Conservation (phyloP, 1,284 basidiomycete species). For the Acaromyces ingoldii region DNA sequence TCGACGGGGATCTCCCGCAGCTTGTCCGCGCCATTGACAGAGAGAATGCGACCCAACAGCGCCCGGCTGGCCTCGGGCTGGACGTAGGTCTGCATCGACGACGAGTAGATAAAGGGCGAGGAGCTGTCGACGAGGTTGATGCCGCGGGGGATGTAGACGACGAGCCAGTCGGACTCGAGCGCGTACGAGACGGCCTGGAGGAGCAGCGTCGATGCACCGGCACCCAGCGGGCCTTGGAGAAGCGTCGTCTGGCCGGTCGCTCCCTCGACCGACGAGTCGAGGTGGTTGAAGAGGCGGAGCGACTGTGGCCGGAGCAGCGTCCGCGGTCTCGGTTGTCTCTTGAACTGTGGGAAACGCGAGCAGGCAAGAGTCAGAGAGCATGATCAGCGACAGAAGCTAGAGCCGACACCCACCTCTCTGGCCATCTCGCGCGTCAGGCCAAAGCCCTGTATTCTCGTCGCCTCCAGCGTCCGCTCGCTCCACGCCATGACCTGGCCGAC, state of each 20-base stretch:
- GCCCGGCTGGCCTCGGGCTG: conserved; percentile 60
- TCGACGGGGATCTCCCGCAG: conserved; percentile 13
- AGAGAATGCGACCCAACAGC: conserved; percentile 49
- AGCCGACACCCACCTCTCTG: background rate
- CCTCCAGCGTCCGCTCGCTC: conserved; percentile 22
- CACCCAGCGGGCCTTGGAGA: conserved; percentile 62
- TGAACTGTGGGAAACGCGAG: conserved; percentile 11
- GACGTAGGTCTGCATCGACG: conserved; percentile 69
- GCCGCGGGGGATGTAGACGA: conserved; percentile 81
- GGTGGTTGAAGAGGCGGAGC: conserved; percentile 30
- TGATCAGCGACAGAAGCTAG: background rate
- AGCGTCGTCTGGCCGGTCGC: conserved; percentile 13
- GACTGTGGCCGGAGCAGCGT: conserved; percentile 33
- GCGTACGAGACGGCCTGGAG: conserved; percentile 76
- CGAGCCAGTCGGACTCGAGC: conserved; percentile 68
- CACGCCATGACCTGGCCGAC: conserved; percentile 30
- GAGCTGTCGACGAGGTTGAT: conserved; percentile 73
- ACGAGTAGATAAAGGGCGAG: conserved; percentile 69
- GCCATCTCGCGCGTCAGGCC: conserved; percentile 31
- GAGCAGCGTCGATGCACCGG: conserved; percentile 77
- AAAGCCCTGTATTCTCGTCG: conserved; percentile 33
- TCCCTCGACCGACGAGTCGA: conserved; percentile 22
- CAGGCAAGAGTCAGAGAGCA: background rate
- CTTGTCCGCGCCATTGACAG: conserved; percentile 44
- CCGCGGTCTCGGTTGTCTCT: conserved; percentile 24